phyloP scores from a whole-genome alignment of 495 filamentous ascomycete genomes.

The Aspergillus hancockii region DNA sequence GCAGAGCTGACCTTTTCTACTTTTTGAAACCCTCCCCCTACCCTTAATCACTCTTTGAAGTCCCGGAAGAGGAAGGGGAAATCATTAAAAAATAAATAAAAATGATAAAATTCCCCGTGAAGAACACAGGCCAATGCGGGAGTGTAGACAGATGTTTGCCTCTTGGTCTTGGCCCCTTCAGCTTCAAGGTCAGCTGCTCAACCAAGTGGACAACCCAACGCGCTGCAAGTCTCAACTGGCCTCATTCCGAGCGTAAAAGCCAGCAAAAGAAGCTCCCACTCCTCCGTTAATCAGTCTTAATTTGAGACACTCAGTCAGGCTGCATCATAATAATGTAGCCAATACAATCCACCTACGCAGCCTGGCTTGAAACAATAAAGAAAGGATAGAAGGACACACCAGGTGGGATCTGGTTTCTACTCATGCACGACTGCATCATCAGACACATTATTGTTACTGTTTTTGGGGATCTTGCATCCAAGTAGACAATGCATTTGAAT shows the following conservation, averaged over 20 bases:
- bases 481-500: neutral
- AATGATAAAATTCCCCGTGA: conserved; percentile 4
- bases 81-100: neutral
- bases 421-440: conserved; percentile 11
- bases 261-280: neutral
- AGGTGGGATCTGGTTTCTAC: neutral
- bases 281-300: neutral
- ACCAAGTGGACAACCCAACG: neutral
- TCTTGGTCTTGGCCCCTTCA: conserved; percentile 12
- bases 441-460: conserved; percentile 18
- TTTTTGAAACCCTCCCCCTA: too few relatives aligned
- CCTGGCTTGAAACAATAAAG: neutral
- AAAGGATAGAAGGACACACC: neutral
- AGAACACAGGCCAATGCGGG: neutral
- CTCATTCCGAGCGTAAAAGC: neutral
- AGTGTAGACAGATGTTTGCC: neutral
- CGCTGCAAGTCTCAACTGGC: conserved; percentile 1
- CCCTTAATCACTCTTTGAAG: neutral
- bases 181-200: conserved; percentile 20
- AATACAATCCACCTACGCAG: neutral
- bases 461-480: conserved; percentile 18
- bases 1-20: neutral
- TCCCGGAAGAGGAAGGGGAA: too few relatives aligned
- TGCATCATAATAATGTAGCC: conserved; percentile 1
- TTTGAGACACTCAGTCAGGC: conserved; percentile 1